These are phyloP conservation scores for Penicillium sp. DNA, from an alignment of 2,329 filamentous ascomycete genomes.

Conservation along the genomic window DNA sequence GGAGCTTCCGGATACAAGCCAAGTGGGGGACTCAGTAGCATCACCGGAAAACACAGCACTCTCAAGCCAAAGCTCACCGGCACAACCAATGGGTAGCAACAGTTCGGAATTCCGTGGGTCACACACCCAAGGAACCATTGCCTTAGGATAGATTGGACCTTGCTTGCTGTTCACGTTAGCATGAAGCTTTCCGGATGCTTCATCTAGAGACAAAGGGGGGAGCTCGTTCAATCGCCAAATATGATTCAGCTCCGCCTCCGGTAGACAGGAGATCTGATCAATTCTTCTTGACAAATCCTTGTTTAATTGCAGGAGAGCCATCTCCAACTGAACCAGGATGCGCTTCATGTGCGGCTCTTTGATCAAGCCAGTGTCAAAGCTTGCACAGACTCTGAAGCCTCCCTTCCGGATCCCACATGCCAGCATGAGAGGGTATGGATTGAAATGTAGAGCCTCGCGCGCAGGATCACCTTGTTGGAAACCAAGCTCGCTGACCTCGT, in stretches of 20 bases:
- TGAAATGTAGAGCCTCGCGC: conserved; percentile 43
- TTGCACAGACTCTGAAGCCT: conserved; percentile 46
- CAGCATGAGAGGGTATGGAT: conserved; percentile 52
- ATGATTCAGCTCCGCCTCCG: conserved; percentile 37
- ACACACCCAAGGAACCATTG: conserved; percentile 29
- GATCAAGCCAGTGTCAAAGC: conserved; percentile 43
- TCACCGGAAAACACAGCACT: conserved; percentile 31
- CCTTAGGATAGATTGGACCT: conserved; percentile 36
- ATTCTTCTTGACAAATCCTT: conserved; percentile 26
- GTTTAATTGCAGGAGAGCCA: conserved; percentile 26
- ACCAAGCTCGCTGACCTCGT: conserved; percentile 37
- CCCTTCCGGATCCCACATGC: conserved; percentile 45
- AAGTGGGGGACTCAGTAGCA: conserved; percentile 23
- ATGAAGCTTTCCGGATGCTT: conserved; percentile 22
- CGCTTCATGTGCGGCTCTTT: conserved; percentile 37
- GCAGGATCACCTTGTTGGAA: conserved; percentile 37
- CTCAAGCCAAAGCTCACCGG: conserved; percentile 44
- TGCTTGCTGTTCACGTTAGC: conserved; percentile 20
- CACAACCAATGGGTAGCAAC: conserved; percentile 44
- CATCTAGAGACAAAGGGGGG: conserved; percentile 37
- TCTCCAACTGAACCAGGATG: conserved; percentile 38
- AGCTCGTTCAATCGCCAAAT: conserved; percentile 47
- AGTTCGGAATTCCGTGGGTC: conserved; percentile 31
- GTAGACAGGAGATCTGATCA: conserved; percentile 39
- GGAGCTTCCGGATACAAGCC: conserved; percentile 36